Conservation (phyloP, 176 grass and related monocot genomes). For the Canna indica region DNA sequence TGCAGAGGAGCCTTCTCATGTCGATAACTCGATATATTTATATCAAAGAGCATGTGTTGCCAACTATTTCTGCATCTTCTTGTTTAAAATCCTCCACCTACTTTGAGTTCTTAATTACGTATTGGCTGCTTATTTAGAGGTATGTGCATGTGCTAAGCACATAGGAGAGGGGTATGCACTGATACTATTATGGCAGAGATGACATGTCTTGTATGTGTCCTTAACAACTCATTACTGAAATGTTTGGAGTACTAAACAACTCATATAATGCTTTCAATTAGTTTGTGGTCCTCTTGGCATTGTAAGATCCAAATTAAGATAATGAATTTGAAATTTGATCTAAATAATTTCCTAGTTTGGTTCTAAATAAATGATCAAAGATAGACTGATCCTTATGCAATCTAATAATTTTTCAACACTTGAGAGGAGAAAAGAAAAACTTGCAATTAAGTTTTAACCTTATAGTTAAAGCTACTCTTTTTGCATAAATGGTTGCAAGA, state of each 20-base stretch:
- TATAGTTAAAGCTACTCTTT: too few species aligned
- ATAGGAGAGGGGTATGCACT: not conserved
- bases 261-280: not conserved
- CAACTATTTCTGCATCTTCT: not conserved
- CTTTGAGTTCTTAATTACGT: not conserved
- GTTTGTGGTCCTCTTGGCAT: not conserved
- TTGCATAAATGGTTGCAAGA: too few species aligned
- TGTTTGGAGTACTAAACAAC: not conserved
- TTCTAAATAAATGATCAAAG: too few species aligned
- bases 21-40: not conserved
- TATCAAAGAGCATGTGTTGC: not conserved
- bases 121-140: not conserved
- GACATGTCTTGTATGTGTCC: not conserved
- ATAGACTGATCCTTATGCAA: too few species aligned
- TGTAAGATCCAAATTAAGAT: not conserved
- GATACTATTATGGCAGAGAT: not conserved
- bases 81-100: not conserved
- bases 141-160: not conserved
- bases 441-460: too few species aligned
- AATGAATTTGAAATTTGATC: not conserved
- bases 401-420: too few species aligned
- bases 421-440: too few species aligned
- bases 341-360: not conserved
- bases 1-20: not conserved
- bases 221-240: not conserved